Base-by-base conservation (phyloP, 148 eudicot genomes). In the Rhododendron griersonianum region DNA sequence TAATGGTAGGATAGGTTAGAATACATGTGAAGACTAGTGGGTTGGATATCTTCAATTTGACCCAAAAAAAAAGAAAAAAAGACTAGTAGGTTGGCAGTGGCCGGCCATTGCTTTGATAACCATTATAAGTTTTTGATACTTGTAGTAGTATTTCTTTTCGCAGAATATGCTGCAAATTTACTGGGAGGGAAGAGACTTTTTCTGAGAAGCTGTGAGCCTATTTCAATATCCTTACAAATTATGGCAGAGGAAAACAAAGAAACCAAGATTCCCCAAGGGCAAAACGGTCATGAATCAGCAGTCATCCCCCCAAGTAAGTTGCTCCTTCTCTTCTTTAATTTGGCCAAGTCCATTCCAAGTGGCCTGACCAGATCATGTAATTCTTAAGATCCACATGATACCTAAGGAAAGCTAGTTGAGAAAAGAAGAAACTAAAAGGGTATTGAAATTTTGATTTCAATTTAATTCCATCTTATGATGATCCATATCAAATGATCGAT, bases 241-340 rank as follows among this genome's bases (percentile, higher is more conserved):
- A 77, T 77, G 80, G 53, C 80, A 77, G 80, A 21, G 50, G 80
- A 44, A 44, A 77, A 77, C 80, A 11, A 77, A 9, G 53, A 77
- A 41, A 44, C 30, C 25, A 23, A 77, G 80, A 45, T 44, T 77
- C 28, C 16, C 30, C 80, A 10, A 77, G 51, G 11, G 51, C 80
- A 77, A 44, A 44, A 5, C 21, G 28, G 53, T 78, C 55, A 3
- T 78, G 30, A 41, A 77, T 41, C 51, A 77, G 33, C 80, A 44
- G 51, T 23, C 51, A 19, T 77, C 50, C 80, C 81, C 48, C 55
- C 55, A 45, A n/a, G 81, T 45, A 23, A 78, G 81, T 78, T 78
- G 53, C 53, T 45, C 50, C 47, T 77, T n/a, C 15, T 78, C 81
- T n/a, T 23, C 9, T 45, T 23, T 25, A 21, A 28, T 77, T 44